Evolutionary conservation across 139 green algal genomes (phyloP), one percentile per base, ranked within the genome.

Genomic region (Tetradesmus lagerheimii): DNA sequence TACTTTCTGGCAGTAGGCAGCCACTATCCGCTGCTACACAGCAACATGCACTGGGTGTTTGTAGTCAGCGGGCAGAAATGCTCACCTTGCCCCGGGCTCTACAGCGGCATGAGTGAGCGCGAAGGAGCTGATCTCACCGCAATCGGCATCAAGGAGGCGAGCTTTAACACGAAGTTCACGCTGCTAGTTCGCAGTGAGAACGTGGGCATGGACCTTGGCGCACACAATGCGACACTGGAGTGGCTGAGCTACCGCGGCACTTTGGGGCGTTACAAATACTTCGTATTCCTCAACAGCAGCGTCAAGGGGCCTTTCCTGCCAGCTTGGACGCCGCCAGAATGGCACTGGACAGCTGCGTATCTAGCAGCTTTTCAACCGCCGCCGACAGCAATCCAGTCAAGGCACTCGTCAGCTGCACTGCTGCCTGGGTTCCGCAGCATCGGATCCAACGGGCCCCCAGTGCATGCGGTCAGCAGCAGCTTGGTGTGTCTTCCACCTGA

Each of bases 151-250:
- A 45, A 88, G 34, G 83, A 80, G 39, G 76, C 50, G 12, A 80
- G 43, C 47, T 77, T 80, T 53, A 85, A 35, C 50, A 34, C 34
- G 1, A 64, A 80, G 14, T 76, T 96, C 35, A 90, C 89, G 0
- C 50, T 97, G 80, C 83, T 97, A 6, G 83, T 93, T 75, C 93
- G 94, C 18, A 93, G 29, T 0, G 89, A 95, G 88, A 98, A 98
- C 45, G 93, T 94, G 76, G 96, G 96, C 79, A 98, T 98, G 96
- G 96, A 98, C 90, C 91, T 98, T 39, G 96, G 92, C 12, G 91
- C 94, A 23, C 96, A 98, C 88, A 98, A 98, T 85, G 89, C 92
- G 34, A 96, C 92, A 6, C 80, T 97, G 6, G 89, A 93, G 64
- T 97, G 92, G 66, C 3, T 95, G 34, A 47, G n/a, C 4, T 80